Evolutionary conservation across 441 rosid genomes (phyloP).

Genomic region (Aleurites moluccanus): DNA sequence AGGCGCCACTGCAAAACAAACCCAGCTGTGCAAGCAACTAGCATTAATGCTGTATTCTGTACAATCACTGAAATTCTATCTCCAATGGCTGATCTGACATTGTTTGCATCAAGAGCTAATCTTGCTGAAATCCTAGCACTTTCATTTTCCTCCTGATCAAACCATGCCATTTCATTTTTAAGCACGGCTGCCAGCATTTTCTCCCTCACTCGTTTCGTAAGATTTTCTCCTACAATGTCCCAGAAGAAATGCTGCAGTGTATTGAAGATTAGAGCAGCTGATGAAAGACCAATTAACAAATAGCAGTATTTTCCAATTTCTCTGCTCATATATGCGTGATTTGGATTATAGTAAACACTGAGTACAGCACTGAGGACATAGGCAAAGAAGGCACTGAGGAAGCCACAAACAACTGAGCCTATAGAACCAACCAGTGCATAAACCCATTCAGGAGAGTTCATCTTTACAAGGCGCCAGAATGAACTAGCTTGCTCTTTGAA

Average conservation of each 20-base stretch:
- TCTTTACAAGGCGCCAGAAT: conserved; percentile 91
- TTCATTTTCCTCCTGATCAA: conserved; percentile 95
- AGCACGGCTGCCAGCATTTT: conserved; percentile 89
- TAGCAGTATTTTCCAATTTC: conserved; percentile 90
- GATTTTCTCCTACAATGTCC: conserved; percentile 98
- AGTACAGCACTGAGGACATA: conserved; percentile 92
- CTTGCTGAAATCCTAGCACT: conserved; percentile 93
- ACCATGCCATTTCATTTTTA: conserved; percentile 99
- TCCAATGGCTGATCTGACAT: conserved; percentile 96
- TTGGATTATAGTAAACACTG: conserved; percentile 78
- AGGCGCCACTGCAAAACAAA: conserved; percentile 99
- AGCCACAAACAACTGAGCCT: conserved; percentile 90
- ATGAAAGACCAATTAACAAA: conserved; percentile 86
- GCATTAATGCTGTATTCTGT: conserved; percentile 90
- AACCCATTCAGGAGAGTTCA: conserved; percentile 98
- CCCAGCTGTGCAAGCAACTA: conserved; percentile 95
- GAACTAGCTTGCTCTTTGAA: conserved; percentile 95
- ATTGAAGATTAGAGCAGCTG: conserved; percentile 85
- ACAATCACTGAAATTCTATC: conserved; percentile 93
- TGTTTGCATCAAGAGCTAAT: conserved; percentile 92
- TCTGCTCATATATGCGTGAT: conserved; percentile 77
- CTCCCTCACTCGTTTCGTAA: conserved; percentile 94
- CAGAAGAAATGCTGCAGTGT: conserved; percentile 94
- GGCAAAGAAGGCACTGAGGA: conserved; percentile 96
- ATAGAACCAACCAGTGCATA: conserved; percentile 89